phyloP scores from a whole-genome alignment of 192 early-diverging fungal genomes.

The Linnemannia zychae region DNA sequence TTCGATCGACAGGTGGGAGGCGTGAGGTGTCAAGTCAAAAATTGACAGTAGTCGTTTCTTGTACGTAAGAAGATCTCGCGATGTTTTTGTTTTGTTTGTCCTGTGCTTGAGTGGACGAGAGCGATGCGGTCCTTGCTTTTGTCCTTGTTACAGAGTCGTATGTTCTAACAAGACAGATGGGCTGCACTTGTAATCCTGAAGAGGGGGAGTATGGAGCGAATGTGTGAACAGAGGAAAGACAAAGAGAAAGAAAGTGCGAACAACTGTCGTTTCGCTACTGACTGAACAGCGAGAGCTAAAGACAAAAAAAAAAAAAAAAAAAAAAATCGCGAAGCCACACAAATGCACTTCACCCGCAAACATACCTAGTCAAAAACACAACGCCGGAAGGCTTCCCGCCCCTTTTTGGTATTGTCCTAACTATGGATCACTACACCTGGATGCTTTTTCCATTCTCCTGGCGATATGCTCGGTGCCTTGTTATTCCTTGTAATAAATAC shows the following conservation, averaged over 20 bases:
- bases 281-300: neutral
- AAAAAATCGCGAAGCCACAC: neutral
- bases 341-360: neutral
- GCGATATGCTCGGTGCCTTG: too few relatives aligned
- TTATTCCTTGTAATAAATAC: too few relatives aligned
- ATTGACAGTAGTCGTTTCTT: neutral
- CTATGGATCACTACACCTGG: too few relatives aligned
- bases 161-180: neutral
- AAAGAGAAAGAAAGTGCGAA: neutral
- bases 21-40: neutral
- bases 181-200: neutral
- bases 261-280: neutral
- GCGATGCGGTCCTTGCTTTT: neutral
- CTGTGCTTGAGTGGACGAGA: neutral
- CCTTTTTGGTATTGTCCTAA: too few relatives aligned
- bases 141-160: neutral
- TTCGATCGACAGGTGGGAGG: neutral
- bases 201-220: neutral
- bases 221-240: neutral
- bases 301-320: neutral
- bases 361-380: neutral
- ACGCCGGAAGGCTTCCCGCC: neutral
- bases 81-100: too few relatives aligned
- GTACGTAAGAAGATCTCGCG: neutral
- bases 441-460: neutral